Evolutionary conservation across 129 eudicot genomes (phyloP), one percentile per base, ranked within the genome.

Genomic region (Flaveria ramosissima): DNA sequence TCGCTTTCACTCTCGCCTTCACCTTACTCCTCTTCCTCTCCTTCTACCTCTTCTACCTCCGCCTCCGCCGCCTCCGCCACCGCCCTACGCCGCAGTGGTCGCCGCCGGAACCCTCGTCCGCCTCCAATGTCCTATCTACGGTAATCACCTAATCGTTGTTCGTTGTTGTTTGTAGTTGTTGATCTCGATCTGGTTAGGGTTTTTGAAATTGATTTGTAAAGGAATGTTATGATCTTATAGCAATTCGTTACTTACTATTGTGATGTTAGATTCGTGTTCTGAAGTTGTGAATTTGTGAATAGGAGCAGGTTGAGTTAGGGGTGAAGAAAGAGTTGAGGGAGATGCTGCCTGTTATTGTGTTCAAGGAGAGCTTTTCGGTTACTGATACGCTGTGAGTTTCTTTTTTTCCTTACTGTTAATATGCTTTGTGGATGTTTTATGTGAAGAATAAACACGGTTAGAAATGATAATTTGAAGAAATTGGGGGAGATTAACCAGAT

Each of bases 321-420:
- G 20, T 92, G 83, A 92, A 87, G 88, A 92, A 89, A 75, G 97
- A 92, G 27, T 45, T 89, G 78, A 84, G 97, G 76, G 97, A 92
- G 88, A 89, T 92, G 97, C 85, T 92, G 41, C 95, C 97, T 51
- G 71, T 92, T 79, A 78, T 92, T 73, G 90, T 92, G 46, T 92
- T 81, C 74, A 85, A 85, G 69, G 86, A 89, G 79, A 92, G 92
- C 81, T 92, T 92, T 72, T 89, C 87, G 41, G 97, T 92, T 24
- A 86, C 79, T 36, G 97, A 92, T 72, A 85, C 92, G n/a, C 82
- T 73, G 97, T 92, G 72, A 92, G 97, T 87, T n/a, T 27, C 23
- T 19, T 73, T 15, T 7, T 51, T 51, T 36, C 12, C 51, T 74
- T 63, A 45, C 14, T 26, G 43, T 36, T 9, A 4, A 2, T 9